Evolutionary conservation across 805 yeast species (phyloP).

Genomic region (Candida ipomoeae): DNA sequence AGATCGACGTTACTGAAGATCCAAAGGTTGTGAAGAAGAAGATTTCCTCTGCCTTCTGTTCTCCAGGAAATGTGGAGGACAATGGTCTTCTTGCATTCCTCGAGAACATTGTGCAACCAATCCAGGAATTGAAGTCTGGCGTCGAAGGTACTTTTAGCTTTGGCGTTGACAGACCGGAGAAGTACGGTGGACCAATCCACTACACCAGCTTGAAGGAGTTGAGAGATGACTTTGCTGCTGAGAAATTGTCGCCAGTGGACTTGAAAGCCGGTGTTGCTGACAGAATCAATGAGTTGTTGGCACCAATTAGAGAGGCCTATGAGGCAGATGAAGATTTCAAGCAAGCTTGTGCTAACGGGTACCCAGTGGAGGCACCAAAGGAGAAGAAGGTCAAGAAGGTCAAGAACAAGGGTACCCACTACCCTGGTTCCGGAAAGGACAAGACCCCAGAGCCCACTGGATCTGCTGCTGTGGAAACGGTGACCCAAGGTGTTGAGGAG

Average conservation of each 20-base stretch:
- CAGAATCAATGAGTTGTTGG: conserved; percentile 73
- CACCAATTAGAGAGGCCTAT: conserved; percentile 76
- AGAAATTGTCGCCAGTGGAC: conserved; percentile 86
- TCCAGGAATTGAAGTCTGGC: conserved; percentile 68
- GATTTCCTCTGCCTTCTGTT: conserved; percentile 87
- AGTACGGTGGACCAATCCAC: conserved; percentile 90
- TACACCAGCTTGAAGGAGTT: conserved; percentile 65
- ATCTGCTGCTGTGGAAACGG: background rate
- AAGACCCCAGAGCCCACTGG: conserved; percentile 2
- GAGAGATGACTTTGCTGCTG: conserved; percentile 66
- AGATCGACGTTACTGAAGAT: conserved; percentile 87
- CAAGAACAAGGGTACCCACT: conserved; percentile 85
- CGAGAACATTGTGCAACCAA: conserved; percentile 80
- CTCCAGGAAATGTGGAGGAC: conserved; percentile 86
- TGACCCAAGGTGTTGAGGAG: background rate
- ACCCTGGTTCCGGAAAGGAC: conserved; percentile 58
- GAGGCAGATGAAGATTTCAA: conserved; percentile 63
- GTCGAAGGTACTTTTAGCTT: conserved; percentile 55
- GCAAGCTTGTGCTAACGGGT: conserved; percentile 72
- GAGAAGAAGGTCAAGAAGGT: conserved; percentile 68
- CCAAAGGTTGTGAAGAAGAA: conserved; percentile 87
- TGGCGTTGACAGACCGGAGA: conserved; percentile 85
- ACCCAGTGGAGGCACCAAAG: conserved; percentile 67
- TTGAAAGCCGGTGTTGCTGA: conserved; percentile 89
- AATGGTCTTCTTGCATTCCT: conserved; percentile 88